A percentile compares a stretch with the other conserved stretches of the same genome.
phyloP scores from a whole-genome alignment of 2,329 filamentous ascomycete genomes.

The Penicillium sp. region DNA sequence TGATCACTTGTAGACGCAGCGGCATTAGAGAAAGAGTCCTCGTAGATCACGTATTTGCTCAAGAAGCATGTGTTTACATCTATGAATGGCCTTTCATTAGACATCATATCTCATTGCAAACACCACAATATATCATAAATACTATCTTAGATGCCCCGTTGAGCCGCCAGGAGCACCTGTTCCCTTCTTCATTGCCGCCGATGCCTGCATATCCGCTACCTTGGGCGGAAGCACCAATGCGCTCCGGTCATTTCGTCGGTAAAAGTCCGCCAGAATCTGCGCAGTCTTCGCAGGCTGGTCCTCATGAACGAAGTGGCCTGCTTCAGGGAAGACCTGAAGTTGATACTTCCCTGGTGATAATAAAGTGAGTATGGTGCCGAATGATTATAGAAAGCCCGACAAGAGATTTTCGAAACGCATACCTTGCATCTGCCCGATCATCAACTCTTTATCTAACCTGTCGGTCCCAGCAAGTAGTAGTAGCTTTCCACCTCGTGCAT shows the following conservation, averaged over 20 bases:
- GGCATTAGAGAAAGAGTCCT: background rate
- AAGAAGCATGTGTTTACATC: background rate
- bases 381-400: background rate
- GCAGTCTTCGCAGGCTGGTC: constrained; percentile 90
- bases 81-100: background rate
- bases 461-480: constrained; percentile 86
- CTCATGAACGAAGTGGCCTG: constrained; percentile 95
- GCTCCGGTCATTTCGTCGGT: constrained; percentile 83
- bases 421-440: constrained; percentile 97
- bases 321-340: constrained; percentile 88
- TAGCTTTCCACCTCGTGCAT: constrained; percentile 76
- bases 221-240: constrained; percentile 86
- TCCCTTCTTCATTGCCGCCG: constrained; percentile 42
- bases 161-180: constrained; percentile 12
- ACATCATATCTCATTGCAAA: background rate
- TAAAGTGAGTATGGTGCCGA: background rate
- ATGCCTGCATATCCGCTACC: constrained; percentile 66
- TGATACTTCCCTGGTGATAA: constrained; percentile 72
- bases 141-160: constrained; percentile 2
- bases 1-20: background rate
- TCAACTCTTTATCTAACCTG: constrained; percentile 83
- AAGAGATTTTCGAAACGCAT: constrained; percentile 23
- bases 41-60: background rate
- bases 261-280: constrained; percentile 81
- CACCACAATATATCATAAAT: background rate